Conservation (phyloP, 345 rosid genomes). For the Linum usitatissimum region DNA sequence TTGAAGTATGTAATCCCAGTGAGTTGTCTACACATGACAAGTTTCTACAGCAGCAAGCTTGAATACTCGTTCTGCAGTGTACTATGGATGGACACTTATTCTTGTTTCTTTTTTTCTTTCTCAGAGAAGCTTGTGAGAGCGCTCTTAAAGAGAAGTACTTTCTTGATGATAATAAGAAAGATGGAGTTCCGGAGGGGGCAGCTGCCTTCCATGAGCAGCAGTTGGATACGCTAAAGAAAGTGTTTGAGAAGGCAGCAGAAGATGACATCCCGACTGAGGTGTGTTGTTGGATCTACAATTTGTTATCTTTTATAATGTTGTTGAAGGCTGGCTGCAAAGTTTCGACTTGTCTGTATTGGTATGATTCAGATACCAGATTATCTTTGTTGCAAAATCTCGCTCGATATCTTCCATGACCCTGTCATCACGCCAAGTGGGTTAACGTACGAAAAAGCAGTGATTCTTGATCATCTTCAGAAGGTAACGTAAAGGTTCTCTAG, state of each 20-base stretch:
- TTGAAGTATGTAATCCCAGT: constrained; percentile 60
- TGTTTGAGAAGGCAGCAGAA: constrained; percentile 58
- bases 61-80: not conserved
- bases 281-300: too few relatives aligned
- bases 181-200: constrained; percentile 34
- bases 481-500: constrained; percentile 20
- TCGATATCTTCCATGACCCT: constrained; percentile 80
- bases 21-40: too few relatives aligned
- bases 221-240: constrained; percentile 39
- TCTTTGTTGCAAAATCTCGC: constrained; percentile 78
- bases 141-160: constrained; percentile 62
- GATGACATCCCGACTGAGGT: constrained; percentile 49
- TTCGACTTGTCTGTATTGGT: too few relatives aligned
- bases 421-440: constrained; percentile 82
- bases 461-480: constrained; percentile 80
- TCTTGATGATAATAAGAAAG: constrained; percentile 38
- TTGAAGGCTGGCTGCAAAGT: too few relatives aligned
- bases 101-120: constrained; percentile 2
- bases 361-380: constrained; percentile 71
- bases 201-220: constrained; percentile 21
- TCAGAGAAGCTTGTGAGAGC: constrained; percentile 68
- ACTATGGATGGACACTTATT: not conserved
- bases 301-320: too few relatives aligned
- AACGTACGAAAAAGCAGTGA: constrained; percentile 76
- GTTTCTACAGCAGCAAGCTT: too few relatives aligned